These are phyloP conservation scores for Penicillium mononematosum DNA, from an alignment of 495 filamentous ascomycete genomes.

Conservation along the genomic window DNA sequence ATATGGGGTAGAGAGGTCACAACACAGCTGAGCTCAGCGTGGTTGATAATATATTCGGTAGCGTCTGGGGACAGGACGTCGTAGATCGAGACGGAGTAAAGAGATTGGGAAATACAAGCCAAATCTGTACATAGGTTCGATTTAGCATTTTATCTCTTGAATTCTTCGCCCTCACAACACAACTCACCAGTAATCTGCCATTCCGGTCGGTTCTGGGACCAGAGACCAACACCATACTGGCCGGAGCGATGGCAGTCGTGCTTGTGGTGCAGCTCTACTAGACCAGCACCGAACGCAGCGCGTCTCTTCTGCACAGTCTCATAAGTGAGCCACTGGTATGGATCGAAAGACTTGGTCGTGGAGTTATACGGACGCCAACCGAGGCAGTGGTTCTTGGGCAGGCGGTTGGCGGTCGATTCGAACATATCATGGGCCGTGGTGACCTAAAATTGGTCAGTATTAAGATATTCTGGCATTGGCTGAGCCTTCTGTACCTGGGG, in stretches of 20 bases:
- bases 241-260: conserved; percentile 56
- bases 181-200: conserved; percentile 89
- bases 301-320: conserved; percentile 74
- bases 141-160: conserved; percentile 5
- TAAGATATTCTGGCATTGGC: conserved; percentile 2
- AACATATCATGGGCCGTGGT: conserved; percentile 79
- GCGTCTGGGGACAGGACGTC: conserved; percentile 89
- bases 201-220: conserved; percentile 94
- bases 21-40: conserved; percentile 72
- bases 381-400: conserved; percentile 65
- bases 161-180: neutral
- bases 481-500: conserved; percentile 54
- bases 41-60: conserved; percentile 94
- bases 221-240: conserved; percentile 85
- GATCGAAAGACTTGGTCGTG: conserved; percentile 69
- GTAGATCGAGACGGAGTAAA: conserved; percentile 92
- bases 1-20: conserved; percentile 82
- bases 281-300: conserved; percentile 80
- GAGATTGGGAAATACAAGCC: conserved; percentile 81
- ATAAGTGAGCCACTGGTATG: conserved; percentile 84
- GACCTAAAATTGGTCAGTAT: conserved; percentile 39
- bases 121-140: conserved; percentile 60
- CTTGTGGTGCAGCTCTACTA: conserved; percentile 77
- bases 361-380: conserved; percentile 81
- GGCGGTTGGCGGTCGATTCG: conserved; percentile 62